Conservation (phyloP, 345 rosid genomes). For the Acer campestre region DNA sequence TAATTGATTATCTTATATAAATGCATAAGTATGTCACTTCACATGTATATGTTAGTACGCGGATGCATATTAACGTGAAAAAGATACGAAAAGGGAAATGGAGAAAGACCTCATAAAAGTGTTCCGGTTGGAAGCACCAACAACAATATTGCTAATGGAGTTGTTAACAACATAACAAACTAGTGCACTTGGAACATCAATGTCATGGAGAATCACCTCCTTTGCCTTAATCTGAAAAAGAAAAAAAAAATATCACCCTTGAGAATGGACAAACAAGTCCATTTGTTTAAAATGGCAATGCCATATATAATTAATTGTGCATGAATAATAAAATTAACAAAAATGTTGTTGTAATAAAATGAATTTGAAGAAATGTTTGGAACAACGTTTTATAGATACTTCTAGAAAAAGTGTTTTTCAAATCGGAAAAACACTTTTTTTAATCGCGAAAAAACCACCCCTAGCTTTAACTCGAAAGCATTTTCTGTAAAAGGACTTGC, state of each 20-base stretch:
- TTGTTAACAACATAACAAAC: conserved; percentile 41
- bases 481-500: conserved; percentile 29
- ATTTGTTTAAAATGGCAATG: no score
- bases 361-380: no score
- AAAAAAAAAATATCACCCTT: no score
- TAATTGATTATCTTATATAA: background rate
- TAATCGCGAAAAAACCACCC: background rate
- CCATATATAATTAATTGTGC: no score
- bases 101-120: conserved; percentile 38
- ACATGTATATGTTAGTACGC: background rate
- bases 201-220: conserved; percentile 63
- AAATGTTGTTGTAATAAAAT: no score
- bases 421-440: background rate
- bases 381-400: no score
- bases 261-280: no score
- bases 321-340: no score
- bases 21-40: background rate
- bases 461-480: no score
- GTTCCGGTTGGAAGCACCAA: conserved; percentile 57
- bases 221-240: conserved; percentile 48
- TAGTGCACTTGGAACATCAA: conserved; percentile 59
- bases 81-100: background rate
- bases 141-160: conserved; percentile 49
- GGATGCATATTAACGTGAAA: background rate
- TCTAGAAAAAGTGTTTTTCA: background rate